Conservation (phyloP, 768 basidiomycete genomes). For the Boletellus emodensis region DNA sequence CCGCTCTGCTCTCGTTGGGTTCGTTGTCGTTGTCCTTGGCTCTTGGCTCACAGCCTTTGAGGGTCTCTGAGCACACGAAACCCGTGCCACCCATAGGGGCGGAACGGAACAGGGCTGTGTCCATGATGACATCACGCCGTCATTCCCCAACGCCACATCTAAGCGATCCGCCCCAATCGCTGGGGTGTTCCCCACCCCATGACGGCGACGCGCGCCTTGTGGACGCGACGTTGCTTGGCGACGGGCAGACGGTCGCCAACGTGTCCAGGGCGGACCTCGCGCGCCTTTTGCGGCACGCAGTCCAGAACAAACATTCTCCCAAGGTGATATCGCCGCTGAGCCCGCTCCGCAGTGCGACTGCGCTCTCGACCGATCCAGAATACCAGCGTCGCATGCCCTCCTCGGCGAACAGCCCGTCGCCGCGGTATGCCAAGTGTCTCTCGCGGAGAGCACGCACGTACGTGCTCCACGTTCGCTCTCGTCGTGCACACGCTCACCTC, state of each 20-base stretch:
- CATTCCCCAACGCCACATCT: background rate
- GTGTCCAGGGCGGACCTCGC: slow-evolving; percentile 19
- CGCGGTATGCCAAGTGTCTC: slow-evolving; percentile 16
- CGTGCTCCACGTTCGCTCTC: slow-evolving; percentile 7
- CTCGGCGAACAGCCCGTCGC: slow-evolving; percentile 14
- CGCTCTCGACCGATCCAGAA: slow-evolving; percentile 16
- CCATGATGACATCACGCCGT: slow-evolving; percentile 12
- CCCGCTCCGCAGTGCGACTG: slow-evolving; percentile 24
- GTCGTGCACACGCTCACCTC: too few relatives aligned
- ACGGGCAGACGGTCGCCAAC: background rate
- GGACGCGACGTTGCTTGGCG: background rate
- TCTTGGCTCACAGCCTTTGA: slow-evolving; percentile 25
- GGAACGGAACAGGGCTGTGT: slow-evolving; percentile 25
- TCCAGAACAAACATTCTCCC: slow-evolving; percentile 24
- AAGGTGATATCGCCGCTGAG: slow-evolving; percentile 30
- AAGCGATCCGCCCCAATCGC: background rate
- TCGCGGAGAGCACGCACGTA: slow-evolving; percentile 26
- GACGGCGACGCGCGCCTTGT: background rate
- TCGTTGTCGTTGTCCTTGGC: slow-evolving; percentile 24
- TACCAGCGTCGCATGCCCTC: slow-evolving; percentile 24
- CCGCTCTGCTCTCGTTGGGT: slow-evolving; percentile 1
- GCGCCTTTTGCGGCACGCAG: slow-evolving; percentile 24
- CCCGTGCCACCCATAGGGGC: slow-evolving; percentile 28
- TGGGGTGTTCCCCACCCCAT: slow-evolving; percentile 9
- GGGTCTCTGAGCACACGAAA: slow-evolving; percentile 19